Conservation (phyloP, 192 early-diverging fungal species). For the Backusella mclennaniae region DNA sequence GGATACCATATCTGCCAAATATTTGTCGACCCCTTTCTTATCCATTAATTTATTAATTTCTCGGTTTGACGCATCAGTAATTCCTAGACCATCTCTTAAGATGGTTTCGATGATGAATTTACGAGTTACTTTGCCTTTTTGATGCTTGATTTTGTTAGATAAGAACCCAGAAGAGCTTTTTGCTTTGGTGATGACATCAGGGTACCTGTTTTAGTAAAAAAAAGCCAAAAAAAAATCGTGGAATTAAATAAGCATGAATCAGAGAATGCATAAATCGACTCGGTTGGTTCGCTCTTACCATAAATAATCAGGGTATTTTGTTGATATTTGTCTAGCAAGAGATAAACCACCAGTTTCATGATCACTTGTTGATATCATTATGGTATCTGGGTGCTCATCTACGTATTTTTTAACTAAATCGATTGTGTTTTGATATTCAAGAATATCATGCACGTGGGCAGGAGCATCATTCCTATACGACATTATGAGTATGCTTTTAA, state of each 20-base stretch:
- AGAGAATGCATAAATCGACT: not conserved
- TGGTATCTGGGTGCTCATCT: slow-evolving; percentile 74
- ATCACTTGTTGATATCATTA: slow-evolving; percentile 92
- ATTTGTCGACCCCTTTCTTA: slow-evolving; percentile 32
- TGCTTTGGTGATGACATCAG: slow-evolving; percentile 67
- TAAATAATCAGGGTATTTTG: slow-evolving; percentile 80
- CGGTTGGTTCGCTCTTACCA: slow-evolving; percentile 45
- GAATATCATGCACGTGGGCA: slow-evolving; percentile 90
- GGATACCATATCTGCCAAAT: slow-evolving; percentile 52
- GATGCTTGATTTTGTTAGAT: slow-evolving; percentile 26
- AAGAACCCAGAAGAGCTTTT: slow-evolving; percentile 63
- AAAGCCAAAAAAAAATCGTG: not conserved
- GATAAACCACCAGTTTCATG: slow-evolving; percentile 98
- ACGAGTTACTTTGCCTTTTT: slow-evolving; percentile 59
- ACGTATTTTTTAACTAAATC: slow-evolving; percentile 72
- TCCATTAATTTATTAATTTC: slow-evolving; percentile 46
- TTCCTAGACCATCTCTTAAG: slow-evolving; percentile 60
- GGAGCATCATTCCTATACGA: slow-evolving; percentile 83
- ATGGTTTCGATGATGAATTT: slow-evolving; percentile 45
- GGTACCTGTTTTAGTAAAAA: slow-evolving; percentile 47
- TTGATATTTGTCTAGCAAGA: slow-evolving; percentile 69
- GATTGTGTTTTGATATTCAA: slow-evolving; percentile 84
- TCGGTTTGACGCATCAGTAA: slow-evolving; percentile 65
- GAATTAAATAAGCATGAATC: not conserved
- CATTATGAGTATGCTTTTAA: not conserved